Evolutionary conservation across 306 rosid genomes (phyloP).

Genomic region (Crataegus laevigata): DNA sequence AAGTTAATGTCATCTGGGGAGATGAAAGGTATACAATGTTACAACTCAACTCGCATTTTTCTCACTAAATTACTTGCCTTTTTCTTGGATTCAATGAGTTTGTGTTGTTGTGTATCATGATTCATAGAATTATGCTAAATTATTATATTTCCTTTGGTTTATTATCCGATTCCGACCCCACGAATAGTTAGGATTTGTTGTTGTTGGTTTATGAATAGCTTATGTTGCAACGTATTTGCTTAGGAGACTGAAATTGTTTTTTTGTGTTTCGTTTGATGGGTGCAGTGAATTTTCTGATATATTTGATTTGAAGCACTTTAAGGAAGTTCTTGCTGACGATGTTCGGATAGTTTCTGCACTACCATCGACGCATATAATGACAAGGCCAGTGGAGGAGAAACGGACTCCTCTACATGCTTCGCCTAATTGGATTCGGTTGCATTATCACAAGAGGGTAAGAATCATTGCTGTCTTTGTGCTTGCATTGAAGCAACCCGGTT

Average conservation of each 20-base stretch:
- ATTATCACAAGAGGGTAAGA: conserved; percentile 73
- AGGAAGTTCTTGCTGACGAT: conserved; percentile 65
- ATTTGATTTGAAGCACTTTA: conserved; percentile 91
- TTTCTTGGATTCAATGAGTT: not conserved
- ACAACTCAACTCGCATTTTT: not conserved
- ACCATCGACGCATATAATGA: conserved; percentile 86
- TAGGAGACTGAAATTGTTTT: not conserved
- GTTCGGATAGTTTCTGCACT: conserved; percentile 75
- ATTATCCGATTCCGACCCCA: not conserved
- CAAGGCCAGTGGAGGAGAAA: conserved; percentile 73
- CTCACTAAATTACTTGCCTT: not conserved
- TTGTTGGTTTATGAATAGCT: not conserved
- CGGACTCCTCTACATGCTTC: conserved; percentile 68
- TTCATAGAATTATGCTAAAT: not conserved
- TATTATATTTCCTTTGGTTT: not conserved
- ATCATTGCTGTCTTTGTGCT: conserved; percentile 5
- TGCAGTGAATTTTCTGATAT: conserved; percentile 94
- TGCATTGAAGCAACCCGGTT: not conserved
- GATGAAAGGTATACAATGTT: conserved; percentile 71
- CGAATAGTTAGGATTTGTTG: not conserved
- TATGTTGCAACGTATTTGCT: not conserved
- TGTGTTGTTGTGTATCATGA: not conserved
- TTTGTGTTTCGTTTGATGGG: conserved; percentile 10
- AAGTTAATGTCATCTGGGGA: conserved; percentile 95
- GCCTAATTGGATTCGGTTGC: conserved; percentile 73